phyloP scores from a whole-genome alignment of 1,284 basidiomycete species.

The Cutaneotrichosporon sp. region DNA sequence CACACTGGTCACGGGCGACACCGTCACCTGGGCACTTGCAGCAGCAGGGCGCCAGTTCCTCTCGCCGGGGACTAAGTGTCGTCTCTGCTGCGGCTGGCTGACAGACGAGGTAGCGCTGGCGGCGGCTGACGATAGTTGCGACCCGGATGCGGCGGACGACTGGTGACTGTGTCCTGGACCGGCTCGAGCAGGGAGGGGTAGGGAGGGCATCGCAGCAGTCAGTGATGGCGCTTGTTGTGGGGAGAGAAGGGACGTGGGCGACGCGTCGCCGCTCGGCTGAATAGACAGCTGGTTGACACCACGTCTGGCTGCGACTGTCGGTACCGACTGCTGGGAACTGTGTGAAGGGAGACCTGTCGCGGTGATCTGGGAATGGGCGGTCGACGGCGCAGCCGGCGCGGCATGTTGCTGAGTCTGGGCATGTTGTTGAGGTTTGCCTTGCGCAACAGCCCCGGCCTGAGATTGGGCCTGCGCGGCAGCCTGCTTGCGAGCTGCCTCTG shows the following conservation, averaged over 20 bases:
- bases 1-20: constrained; percentile 41
- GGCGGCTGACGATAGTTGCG: background rate
- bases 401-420: too few species aligned
- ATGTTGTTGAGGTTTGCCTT: too few species aligned
- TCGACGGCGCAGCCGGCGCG: background rate
- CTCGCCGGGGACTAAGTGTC: constrained; percentile 25
- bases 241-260: background rate
- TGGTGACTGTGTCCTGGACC: constrained; percentile 3
- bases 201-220: background rate
- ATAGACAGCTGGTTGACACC: constrained; percentile 1
- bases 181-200: background rate
- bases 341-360: background rate
- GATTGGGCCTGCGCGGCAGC: background rate
- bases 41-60: constrained; percentile 39
- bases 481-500: background rate
- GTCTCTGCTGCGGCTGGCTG: constrained; percentile 15
- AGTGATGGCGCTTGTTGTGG: background rate
- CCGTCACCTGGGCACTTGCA: constrained; percentile 39
- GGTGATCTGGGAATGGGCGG: too few species aligned
- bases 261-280: background rate
- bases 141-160: constrained; percentile 1
- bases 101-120: constrained; percentile 4
- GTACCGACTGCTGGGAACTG: background rate
- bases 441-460: too few species aligned
- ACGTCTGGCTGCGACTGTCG: background rate